These are phyloP conservation scores for Fraxinus floribunda DNA, from an alignment of 305 asterid genomes.

Conservation along the genomic window DNA sequence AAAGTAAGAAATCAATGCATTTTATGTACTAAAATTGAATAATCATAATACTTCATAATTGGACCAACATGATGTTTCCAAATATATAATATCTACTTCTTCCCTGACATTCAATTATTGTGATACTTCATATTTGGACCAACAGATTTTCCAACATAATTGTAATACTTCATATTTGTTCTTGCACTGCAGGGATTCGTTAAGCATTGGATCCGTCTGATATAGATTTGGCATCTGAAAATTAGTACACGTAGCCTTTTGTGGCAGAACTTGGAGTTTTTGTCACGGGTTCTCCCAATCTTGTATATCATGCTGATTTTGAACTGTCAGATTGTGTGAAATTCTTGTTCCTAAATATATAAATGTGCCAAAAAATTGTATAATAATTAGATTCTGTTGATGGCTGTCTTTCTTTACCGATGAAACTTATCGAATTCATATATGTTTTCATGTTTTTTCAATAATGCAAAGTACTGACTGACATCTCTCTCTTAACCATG, in stretches of 20 bases:
- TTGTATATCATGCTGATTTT: background rate
- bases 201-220: slow-evolving; percentile 19
- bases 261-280: slow-evolving; percentile 11
- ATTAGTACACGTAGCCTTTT: slow-evolving; percentile 1
- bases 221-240: slow-evolving; percentile 3
- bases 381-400: background rate
- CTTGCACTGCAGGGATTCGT: slow-evolving; percentile 32
- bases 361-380: background rate
- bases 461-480: background rate
- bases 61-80: background rate
- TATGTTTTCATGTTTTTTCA: background rate
- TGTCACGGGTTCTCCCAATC: background rate
- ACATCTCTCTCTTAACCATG: background rate
- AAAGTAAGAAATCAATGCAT: background rate
- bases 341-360: background rate
- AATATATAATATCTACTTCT: background rate
- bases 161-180: background rate
- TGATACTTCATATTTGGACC: background rate
- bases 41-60: background rate
- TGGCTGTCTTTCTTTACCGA: background rate
- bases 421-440: background rate
- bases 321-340: background rate
- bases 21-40: background rate
- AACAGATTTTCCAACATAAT: background rate
- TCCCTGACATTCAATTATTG: background rate